phyloP scores from a whole-genome alignment of 75 land plant genomes.

The Sequoia sempervirens region DNA sequence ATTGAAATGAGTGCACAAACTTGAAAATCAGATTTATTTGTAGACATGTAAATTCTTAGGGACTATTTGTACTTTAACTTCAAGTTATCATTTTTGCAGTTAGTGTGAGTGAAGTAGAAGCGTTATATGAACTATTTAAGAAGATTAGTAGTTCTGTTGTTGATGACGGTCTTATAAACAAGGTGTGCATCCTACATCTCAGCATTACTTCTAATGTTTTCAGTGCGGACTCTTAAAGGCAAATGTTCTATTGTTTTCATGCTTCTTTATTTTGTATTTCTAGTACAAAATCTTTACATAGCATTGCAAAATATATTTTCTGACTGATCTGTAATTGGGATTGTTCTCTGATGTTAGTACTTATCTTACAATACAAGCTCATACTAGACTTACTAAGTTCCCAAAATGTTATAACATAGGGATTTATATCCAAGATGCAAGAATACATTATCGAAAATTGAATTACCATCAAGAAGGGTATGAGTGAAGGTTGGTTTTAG shows the following conservation, averaged over 20 bases:
- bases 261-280: background rate
- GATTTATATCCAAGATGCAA: background rate
- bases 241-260: background rate
- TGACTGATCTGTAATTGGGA: background rate
- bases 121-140: slow-evolving; percentile 47
- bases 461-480: background rate
- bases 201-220: background rate
- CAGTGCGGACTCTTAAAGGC: background rate
- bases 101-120: slow-evolving; percentile 43
- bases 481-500: background rate
- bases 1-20: background rate
- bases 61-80: background rate
- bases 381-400: too few relatives aligned
- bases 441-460: background rate
- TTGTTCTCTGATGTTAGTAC: background rate
- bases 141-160: slow-evolving; percentile 35
- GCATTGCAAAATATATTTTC: background rate
- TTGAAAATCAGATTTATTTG: background rate
- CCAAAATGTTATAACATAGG: too few relatives aligned
- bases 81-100: slow-evolving; percentile 14
- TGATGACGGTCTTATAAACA: slow-evolving; percentile 37
- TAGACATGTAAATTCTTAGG: background rate
- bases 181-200: slow-evolving; percentile 21
- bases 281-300: background rate
- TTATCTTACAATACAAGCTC: background rate